Evolutionary conservation across 73 alveolate genomes (phyloP), one percentile per base, ranked within the genome.

Genomic region (Diophrys sp.): DNA sequence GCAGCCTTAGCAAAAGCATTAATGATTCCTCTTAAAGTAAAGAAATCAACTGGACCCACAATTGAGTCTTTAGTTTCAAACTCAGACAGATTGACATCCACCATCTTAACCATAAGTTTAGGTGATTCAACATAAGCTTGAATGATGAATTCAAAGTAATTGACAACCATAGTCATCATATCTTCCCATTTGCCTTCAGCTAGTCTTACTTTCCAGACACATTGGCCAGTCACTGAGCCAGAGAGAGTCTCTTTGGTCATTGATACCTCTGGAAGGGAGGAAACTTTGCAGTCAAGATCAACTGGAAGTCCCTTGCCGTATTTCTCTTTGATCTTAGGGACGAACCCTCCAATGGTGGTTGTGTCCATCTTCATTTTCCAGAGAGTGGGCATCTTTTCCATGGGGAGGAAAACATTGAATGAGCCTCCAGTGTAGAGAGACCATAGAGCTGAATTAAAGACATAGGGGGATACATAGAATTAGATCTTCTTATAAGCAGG

Each of bases 41-140:
- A 2, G 14, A 62, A 25, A 23, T 62, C 30, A n/a, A 62, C n/a
- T 2, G 5, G 31, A 11, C 72, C 72, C 5, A 62, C 30, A 5
- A 2, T 62, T 14, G 72, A 62, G 72, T 62, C 31, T 62, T 23
- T 25, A n/a, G 72, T 23, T 62, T 62, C 72, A 23, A 62, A 25
- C 14, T 62, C 2, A 2, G 8, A 2, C 8, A 62, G 26, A 14
- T n/a, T 11, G 29, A 62, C 32, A 11, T 33, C 23, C 23, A 31
- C 1, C 53, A 73, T 25, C 24, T 30, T 8, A 44, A 18, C 62
- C 5, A 11, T 11, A 5, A 44, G n/a, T 44, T 18, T 44, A 11
- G 62, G 62, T 11, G 62, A 44, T 44, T 44, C 18, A 44, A 44
- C 62, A 11, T 44, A 11, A 44, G n/a, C 62, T 44, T 5, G 18